A percentile compares a stretch with the other conserved stretches of the same genome.
Conservation (phyloP, 2,329 filamentous ascomycete genomes). For the Knufia fluminis region DNA sequence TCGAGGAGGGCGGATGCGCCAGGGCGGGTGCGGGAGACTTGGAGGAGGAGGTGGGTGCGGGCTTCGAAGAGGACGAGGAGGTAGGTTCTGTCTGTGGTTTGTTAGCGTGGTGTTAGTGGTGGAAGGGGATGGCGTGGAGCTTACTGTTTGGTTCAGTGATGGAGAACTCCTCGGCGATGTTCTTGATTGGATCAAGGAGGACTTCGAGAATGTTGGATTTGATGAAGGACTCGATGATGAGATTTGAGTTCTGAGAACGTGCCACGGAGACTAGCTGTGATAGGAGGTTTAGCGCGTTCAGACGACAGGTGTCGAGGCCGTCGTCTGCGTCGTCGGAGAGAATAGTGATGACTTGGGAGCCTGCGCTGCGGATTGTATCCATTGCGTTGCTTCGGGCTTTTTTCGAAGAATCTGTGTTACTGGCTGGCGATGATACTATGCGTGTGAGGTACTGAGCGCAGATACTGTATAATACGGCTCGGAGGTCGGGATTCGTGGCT, state of each 20-base stretch:
- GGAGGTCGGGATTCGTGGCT: constrained; percentile 59
- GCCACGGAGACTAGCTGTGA: constrained; percentile 67
- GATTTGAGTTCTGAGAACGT: constrained; percentile 59
- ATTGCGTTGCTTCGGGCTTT: constrained; percentile 43
- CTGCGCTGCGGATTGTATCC: constrained; percentile 67
- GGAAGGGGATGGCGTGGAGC: constrained; percentile 15
- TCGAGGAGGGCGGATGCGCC: constrained; percentile 84
- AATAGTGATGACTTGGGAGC: constrained; percentile 72
- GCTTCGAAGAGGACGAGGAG: constrained; percentile 59
- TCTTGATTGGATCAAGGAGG: constrained; percentile 76
- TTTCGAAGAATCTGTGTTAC: constrained; percentile 37
- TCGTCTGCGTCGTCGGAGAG: constrained; percentile 89
- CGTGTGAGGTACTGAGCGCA: constrained; percentile 76
- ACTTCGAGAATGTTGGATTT: constrained; percentile 86
- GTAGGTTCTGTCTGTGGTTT: constrained; percentile 32
- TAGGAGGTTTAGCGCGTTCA: constrained; percentile 78
- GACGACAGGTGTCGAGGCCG: constrained; percentile 70
- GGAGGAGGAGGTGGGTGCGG: constrained; percentile 70
- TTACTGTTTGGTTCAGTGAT: constrained; percentile 49
- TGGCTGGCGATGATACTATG: constrained; percentile 43
- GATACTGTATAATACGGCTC: constrained; percentile 83
- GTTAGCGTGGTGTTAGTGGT: neutral
- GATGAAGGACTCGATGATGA: constrained; percentile 70
- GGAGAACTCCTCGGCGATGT: constrained; percentile 63
- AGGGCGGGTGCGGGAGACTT: constrained; percentile 71